Conservation (phyloP, 2,329 filamentous ascomycete species). For the Talaromyces amestolkiae region DNA sequence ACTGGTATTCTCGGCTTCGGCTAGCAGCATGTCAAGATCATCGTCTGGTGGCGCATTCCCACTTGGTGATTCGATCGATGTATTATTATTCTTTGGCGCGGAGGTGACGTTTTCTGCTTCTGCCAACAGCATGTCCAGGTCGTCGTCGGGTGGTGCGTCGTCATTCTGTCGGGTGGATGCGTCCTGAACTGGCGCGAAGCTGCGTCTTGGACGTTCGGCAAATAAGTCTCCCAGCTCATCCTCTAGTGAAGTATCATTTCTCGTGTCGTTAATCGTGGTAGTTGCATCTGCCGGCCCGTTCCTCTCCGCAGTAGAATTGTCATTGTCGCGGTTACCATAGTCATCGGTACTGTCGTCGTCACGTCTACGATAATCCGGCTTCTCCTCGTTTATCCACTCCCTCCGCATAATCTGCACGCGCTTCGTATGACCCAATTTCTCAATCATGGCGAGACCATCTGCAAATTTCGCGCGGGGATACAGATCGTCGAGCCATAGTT, state of each 20-base stretch:
- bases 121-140: conserved; percentile 13
- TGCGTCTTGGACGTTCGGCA: not conserved
- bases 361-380: not conserved
- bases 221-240: not conserved
- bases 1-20: not conserved
- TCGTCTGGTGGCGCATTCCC: conserved; percentile 6
- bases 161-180: not conserved
- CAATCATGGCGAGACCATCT: conserved; percentile 84
- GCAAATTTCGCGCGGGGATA: conserved; percentile 93
- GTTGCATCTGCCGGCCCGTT: not conserved
- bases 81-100: not conserved
- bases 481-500: conserved; percentile 93
- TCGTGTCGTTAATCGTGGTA: not conserved
- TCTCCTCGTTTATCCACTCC: conserved; percentile 76
- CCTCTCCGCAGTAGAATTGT: not conserved
- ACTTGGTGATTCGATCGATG: not conserved
- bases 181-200: not conserved
- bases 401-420: conserved; percentile 69
- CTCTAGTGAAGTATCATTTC: not conserved
- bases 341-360: not conserved
- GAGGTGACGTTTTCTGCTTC: conserved; percentile 1
- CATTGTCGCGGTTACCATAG: not conserved
- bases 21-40: conserved; percentile 10
- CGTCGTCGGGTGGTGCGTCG: conserved; percentile 10
- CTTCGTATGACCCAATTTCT: conserved; percentile 87